A percentile compares a stretch with the other conserved stretches of the same genome.
Evolutionary conservation across 495 filamentous ascomycete species (phyloP).

Genomic region (Terfezia boudieri): DNA sequence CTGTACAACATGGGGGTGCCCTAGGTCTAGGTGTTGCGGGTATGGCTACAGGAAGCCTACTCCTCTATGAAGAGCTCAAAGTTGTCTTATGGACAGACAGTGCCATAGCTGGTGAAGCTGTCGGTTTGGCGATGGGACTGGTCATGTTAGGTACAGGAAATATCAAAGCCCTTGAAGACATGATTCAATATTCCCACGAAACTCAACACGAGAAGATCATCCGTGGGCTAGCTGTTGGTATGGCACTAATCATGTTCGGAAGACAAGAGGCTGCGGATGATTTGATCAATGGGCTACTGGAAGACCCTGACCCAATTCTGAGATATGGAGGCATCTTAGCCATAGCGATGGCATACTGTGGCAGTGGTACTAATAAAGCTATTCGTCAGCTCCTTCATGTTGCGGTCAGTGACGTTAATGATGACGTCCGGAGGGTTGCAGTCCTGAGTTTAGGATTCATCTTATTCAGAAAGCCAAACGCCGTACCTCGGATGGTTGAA

Average conservation of each 20-base stretch:
- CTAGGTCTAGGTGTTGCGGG: slow-evolving; percentile 88
- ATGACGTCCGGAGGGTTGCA: slow-evolving; percentile 90
- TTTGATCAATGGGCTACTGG: slow-evolving; percentile 75
- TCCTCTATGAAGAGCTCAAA: slow-evolving; percentile 80
- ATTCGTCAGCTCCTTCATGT: slow-evolving; percentile 92
- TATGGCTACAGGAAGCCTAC: slow-evolving; percentile 82
- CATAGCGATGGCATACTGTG: slow-evolving; percentile 93
- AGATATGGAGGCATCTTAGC: slow-evolving; percentile 98
- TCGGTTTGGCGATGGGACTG: slow-evolving; percentile 83
- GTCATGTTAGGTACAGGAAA: slow-evolving; percentile 95
- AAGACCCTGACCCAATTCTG: slow-evolving; percentile 79
- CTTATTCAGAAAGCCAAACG: slow-evolving; percentile 90
- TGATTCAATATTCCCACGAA: slow-evolving; percentile 94
- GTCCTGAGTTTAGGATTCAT: slow-evolving; percentile 98
- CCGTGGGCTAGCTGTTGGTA: slow-evolving; percentile 79
- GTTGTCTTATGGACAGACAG: slow-evolving; percentile 75
- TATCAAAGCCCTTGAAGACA: slow-evolving; percentile 68
- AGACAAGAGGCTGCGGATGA: slow-evolving; percentile 87
- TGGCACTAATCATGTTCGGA: slow-evolving; percentile 96
- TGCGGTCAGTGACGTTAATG: slow-evolving; percentile 94
- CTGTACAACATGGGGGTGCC: slow-evolving; percentile 91
- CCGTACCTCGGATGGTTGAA: slow-evolving; percentile 98
- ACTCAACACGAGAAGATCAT: slow-evolving; percentile 98
- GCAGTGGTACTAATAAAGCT: slow-evolving; percentile 93
- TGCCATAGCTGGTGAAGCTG: slow-evolving; percentile 88